Evolutionary conservation across 2,329 filamentous ascomycete species (phyloP).

Genomic region (Scytalidium sp.): DNA sequence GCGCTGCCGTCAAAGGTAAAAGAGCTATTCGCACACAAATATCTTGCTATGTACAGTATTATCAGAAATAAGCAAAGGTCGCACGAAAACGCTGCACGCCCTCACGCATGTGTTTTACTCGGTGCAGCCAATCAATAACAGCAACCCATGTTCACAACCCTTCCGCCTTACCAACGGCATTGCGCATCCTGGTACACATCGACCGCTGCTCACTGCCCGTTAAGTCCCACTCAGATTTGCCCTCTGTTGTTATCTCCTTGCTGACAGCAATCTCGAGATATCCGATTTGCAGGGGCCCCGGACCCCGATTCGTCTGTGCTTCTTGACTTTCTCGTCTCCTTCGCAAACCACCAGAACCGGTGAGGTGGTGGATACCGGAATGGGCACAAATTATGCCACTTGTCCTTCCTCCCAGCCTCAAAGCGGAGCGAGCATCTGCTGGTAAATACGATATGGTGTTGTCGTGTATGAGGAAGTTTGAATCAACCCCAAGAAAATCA

Average conservation of each 20-base stretch:
- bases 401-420: too few species aligned
- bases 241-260: neutral
- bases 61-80: neutral
- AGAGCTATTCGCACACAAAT: too few species aligned
- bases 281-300: neutral
- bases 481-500: too few species aligned
- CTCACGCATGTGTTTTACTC: neutral
- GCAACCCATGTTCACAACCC: neutral
- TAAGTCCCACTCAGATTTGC: neutral
- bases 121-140: neutral
- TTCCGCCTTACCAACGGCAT: neutral
- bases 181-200: neutral
- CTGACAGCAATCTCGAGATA: neutral
- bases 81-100: neutral
- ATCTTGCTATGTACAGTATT: neutral
- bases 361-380: neutral
- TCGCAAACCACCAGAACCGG: neutral
- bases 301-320: neutral
- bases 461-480: too few species aligned
- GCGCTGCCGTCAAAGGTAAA: too few species aligned
- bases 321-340: too few species aligned
- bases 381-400: too few species aligned
- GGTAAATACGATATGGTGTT: too few species aligned
- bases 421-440: too few species aligned
- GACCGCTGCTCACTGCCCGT: neutral